Evolutionary conservation across 139 green algal species (phyloP).

Genomic region (Tetraselmis striata): DNA sequence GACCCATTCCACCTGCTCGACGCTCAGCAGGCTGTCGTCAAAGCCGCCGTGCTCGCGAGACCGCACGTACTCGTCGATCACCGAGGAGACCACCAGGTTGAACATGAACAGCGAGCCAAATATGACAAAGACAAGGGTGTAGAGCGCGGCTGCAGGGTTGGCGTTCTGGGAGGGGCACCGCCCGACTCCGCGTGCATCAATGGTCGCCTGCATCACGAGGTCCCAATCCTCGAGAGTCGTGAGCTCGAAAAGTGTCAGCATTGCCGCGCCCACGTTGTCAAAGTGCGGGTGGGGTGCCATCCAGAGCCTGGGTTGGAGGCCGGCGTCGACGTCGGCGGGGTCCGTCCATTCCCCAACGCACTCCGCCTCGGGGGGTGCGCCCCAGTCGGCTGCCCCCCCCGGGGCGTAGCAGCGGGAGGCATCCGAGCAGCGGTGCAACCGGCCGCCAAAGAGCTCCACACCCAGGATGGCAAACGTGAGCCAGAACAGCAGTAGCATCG

Average conservation of each 20-base stretch:
- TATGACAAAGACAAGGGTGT: background rate
- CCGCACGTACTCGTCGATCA: background rate
- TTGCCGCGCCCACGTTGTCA: constrained; percentile 6
- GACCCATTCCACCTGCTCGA: background rate
- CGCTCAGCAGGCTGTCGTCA: background rate
- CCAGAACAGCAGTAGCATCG: constrained; percentile 1
- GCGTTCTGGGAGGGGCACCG: background rate
- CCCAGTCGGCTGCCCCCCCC: background rate
- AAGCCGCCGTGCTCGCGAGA: background rate
- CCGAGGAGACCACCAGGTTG: constrained; percentile 8
- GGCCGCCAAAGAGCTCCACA: constrained; percentile 2
- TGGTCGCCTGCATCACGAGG: background rate
- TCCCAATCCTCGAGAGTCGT: constrained; percentile 7
- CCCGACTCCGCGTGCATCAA: background rate
- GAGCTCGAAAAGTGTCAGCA: constrained; percentile 10
- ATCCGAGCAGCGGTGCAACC: background rate
- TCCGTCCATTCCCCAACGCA: background rate
- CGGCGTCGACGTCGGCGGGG: background rate
- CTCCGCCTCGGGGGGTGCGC: background rate
- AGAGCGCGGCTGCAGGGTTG: background rate
- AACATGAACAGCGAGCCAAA: constrained; percentile 4
- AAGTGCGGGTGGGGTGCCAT: background rate
- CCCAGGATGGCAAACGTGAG: constrained; percentile 8
- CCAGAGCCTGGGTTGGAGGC: background rate
- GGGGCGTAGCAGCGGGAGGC: background rate